Conservation (phyloP, 495 filamentous ascomycete species). For the Penicillium steckii region DNA sequence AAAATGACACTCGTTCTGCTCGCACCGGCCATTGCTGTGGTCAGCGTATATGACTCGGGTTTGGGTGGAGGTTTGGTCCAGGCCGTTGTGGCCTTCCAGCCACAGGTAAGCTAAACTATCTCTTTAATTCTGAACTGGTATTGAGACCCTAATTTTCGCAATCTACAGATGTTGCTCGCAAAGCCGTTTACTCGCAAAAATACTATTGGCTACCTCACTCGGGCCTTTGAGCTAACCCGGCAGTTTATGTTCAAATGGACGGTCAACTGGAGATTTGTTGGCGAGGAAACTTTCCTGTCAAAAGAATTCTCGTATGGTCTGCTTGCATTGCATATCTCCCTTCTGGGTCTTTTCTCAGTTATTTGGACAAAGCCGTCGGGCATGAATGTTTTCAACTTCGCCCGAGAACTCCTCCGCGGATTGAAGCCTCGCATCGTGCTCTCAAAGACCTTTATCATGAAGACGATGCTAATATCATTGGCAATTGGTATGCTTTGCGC, state of each 20-base stretch:
- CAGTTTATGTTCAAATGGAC: slow-evolving; percentile 97
- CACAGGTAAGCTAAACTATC: slow-evolving; percentile 56
- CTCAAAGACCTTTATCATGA: slow-evolving; percentile 74
- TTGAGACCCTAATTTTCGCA: neutral
- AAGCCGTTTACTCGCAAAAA: slow-evolving; percentile 73
- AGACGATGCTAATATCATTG: slow-evolving; percentile 74
- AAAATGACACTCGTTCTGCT: slow-evolving; percentile 91
- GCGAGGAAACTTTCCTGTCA: slow-evolving; percentile 79
- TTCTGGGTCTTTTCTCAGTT: slow-evolving; percentile 60
- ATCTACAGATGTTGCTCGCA: slow-evolving; percentile 58
- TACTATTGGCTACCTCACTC: slow-evolving; percentile 65
- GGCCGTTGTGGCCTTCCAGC: slow-evolving; percentile 65
- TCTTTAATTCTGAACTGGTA: neutral
- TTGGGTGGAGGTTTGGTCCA: slow-evolving; percentile 61
- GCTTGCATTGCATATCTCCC: slow-evolving; percentile 62
- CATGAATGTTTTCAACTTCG: slow-evolving; percentile 44
- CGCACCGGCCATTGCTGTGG: slow-evolving; percentile 72
- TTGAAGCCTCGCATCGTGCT: slow-evolving; percentile 54
- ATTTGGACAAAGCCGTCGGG: slow-evolving; percentile 58
- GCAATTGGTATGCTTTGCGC: slow-evolving; percentile 87
- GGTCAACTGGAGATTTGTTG: slow-evolving; percentile 94
- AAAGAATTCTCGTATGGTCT: slow-evolving; percentile 66
- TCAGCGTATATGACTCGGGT: slow-evolving; percentile 69
- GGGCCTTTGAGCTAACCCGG: slow-evolving; percentile 86
- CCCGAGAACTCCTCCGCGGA: slow-evolving; percentile 53